Base-by-base conservation (phyloP, 495 filamentous ascomycete genomes). In the Hypoxylon trugodes region DNA sequence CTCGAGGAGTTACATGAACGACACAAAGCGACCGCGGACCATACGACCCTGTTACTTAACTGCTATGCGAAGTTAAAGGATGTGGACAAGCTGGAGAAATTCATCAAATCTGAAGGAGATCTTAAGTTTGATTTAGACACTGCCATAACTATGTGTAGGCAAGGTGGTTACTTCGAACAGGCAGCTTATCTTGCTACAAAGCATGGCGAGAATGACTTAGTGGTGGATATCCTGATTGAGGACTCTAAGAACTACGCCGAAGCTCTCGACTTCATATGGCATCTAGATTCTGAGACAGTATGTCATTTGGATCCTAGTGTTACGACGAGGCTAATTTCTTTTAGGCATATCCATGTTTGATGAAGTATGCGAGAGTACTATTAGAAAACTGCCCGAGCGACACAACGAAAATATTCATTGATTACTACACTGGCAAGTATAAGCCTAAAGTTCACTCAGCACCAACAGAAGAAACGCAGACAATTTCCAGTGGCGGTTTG, bases 31-130 rank as follows among this genome's bases (percentile, higher is more conserved):
- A 96, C 92, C 1, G 89, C 91, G n/a, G 95, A 98, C 61, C 95
- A 98, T 69, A 98, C 95, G 1, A 98, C 93, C 0, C 81, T 98
- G 22, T 78, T 98, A 13, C 77, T 98, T 15, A 98, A 98, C 73
- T 98, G 95, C 78, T 98, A 98, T 70, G 95, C 95, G 0, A 98
- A 98, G 69, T 77, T 97, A 4, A 97, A 98, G 69, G 93, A 98
- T 70, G 93, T 96, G 6, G 87, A 89, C 32, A 98, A 98, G 74
- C 81, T 98, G 12, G 93, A 98, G 65, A 89, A 89, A 47, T 98
- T 98, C 63, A 98, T 98, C 74, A 96, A 96, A 71, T 92, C 93
- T 37, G 91, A 92, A 2, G 93, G 92, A 1, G 94, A 97, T 68
- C 83, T 96, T 28, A 97, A 95, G 65, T 98, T 98, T 73, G 95